phyloP scores from a whole-genome alignment of 176 grass and related monocot genomes.

The Oryza glaberrima region DNA sequence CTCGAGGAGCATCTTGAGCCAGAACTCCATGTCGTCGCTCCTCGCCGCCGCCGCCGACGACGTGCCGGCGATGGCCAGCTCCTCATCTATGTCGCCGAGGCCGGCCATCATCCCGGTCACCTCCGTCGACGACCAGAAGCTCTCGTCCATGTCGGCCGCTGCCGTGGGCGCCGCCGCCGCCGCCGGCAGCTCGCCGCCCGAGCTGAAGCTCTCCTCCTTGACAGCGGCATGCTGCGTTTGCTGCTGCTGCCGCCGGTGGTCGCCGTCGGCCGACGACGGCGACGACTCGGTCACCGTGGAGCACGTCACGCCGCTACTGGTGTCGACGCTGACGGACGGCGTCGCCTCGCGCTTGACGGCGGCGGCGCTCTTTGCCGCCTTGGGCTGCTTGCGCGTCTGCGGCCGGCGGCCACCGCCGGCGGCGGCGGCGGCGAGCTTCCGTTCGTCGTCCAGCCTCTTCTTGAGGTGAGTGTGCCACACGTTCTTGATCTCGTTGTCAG shows the following conservation, averaged over 20 bases:
- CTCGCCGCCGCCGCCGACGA: neutral
- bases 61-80: constrained; percentile 6
- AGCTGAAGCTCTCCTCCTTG: constrained; percentile 51
- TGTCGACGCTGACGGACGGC: constrained; percentile 29
- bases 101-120: constrained; percentile 35
- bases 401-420: neutral
- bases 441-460: constrained; percentile 43
- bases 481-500: constrained; percentile 75
- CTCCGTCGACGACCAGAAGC: constrained; percentile 56
- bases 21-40: constrained; percentile 65
- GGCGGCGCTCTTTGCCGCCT: neutral
- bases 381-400: constrained; percentile 36
- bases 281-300: constrained; percentile 43
- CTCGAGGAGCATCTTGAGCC: constrained; percentile 56
- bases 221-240: neutral
- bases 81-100: constrained; percentile 35
- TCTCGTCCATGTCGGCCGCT: constrained; percentile 44
- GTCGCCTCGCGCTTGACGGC: neutral
- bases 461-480: constrained; percentile 66
- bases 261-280: constrained; percentile 4
- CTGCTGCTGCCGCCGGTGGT: neutral
- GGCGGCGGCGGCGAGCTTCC: neutral
- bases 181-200: neutral
- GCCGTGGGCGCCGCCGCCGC: no score
- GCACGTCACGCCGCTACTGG: constrained; percentile 43